Evolutionary conservation across 352 stramenopile genomes (phyloP).

Genomic region (Halophytophthora batemanensis): DNA sequence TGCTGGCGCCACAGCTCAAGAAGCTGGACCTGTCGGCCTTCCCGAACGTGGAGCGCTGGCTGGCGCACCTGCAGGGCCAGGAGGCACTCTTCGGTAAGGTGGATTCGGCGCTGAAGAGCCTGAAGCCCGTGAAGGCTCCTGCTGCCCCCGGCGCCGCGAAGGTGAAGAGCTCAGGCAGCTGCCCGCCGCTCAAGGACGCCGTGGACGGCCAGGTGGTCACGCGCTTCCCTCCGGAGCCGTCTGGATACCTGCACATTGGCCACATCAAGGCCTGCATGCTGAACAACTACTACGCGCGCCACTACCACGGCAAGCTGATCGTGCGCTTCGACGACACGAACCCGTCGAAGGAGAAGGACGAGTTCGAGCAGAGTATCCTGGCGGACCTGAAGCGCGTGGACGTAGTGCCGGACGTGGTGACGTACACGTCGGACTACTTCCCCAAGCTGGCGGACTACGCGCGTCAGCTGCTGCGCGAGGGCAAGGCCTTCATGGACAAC

Average conservation of each 20-base stretch:
- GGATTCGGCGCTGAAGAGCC: conserved; percentile 43
- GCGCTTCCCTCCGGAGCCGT: conserved; percentile 98
- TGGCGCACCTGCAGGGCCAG: conserved; percentile 53
- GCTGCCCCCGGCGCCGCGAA: conserved; percentile 28
- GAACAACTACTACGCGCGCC: conserved; percentile 99
- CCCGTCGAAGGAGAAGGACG: conserved; percentile 99
- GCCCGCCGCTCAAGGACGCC: conserved; percentile 92
- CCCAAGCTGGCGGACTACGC: conserved; percentile 93
- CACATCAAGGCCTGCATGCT: conserved; percentile 99
- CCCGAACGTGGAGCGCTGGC: conserved; percentile 75
- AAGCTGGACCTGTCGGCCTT: conserved; percentile 50
- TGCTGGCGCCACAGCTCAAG: conserved; percentile 43
- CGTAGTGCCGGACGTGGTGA: conserved; percentile 77
- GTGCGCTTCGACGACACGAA: conserved; percentile 99
- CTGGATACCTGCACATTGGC: conserved; percentile 98
- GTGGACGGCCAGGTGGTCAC: conserved; percentile 95
- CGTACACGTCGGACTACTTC: conserved; percentile 99
- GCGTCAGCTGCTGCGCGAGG: conserved; percentile 92
- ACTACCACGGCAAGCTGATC: conserved; percentile 97
- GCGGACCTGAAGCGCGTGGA: conserved; percentile 86
- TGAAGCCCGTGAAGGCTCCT: conserved; percentile 33
- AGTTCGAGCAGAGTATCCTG: conserved; percentile 97
- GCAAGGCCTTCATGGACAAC: conserved; percentile 99
- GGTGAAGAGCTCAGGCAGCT: conserved; percentile 87
- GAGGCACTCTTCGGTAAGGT: conserved; percentile 55